These are phyloP conservation scores for Penicillium daleae DNA, from an alignment of 495 filamentous ascomycete genomes.

Conservation along the genomic window DNA sequence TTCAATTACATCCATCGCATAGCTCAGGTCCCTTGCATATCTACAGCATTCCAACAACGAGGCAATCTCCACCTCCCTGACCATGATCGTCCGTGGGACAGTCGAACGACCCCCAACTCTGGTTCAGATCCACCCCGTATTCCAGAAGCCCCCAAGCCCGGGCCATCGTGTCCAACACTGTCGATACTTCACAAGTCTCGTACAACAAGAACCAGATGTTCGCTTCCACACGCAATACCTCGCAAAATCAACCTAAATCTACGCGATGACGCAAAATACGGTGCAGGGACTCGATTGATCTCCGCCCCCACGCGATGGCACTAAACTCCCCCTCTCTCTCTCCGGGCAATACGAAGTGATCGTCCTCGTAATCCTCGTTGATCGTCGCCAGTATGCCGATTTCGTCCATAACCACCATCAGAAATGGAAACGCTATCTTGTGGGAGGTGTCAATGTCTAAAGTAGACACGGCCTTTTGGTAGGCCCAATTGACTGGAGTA, in stretches of 20 bases:
- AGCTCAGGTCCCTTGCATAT: background rate
- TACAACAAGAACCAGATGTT: background rate
- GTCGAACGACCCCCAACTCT: background rate
- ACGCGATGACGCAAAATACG: background rate
- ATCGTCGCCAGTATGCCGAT: background rate
- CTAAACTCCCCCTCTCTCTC: background rate
- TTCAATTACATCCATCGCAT: background rate
- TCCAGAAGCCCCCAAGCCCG: background rate
- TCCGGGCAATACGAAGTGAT: constrained; percentile 1
- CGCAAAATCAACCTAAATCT: background rate
- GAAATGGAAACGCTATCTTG: background rate
- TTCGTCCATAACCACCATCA: background rate
- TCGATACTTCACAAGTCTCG: background rate
- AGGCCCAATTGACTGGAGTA: no score
- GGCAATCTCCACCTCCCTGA: background rate
- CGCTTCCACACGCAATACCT: background rate
- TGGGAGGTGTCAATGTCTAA: background rate
- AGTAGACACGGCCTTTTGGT: background rate
- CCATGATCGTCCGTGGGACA: background rate
- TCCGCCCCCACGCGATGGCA: background rate
- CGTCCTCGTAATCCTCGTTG: background rate
- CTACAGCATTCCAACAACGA: background rate
- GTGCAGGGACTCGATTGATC: background rate
- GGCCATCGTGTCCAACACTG: background rate
- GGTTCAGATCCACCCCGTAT: background rate